A percentile compares a stretch with the other conserved stretches of the same genome.
Conservation (phyloP, 768 basidiomycete genomes). For the Serendipita sp. region DNA sequence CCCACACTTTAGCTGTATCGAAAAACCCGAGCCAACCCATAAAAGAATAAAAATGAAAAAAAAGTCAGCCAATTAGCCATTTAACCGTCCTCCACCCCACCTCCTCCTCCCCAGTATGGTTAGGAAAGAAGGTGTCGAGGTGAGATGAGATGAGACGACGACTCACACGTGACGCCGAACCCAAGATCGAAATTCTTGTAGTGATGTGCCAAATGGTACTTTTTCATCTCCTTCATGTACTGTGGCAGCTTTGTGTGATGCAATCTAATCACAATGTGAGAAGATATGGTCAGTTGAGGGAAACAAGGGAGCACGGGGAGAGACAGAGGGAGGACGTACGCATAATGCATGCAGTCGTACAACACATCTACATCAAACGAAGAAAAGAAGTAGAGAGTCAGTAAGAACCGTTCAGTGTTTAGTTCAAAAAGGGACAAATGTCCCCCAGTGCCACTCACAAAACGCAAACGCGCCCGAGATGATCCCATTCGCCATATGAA, state of each 20-base stretch:
- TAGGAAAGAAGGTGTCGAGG: slow-evolving; percentile 9
- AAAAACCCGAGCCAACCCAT: too few species aligned
- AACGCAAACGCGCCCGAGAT: slow-evolving; percentile 69
- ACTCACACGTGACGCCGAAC: slow-evolving; percentile 80
- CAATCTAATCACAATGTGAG: slow-evolving; percentile 29
- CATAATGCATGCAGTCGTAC: slow-evolving; percentile 88
- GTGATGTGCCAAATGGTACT: slow-evolving; percentile 94
- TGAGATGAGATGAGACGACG: slow-evolving; percentile 16
- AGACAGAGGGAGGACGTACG: slow-evolving; percentile 30
- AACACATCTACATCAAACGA: slow-evolving; percentile 63
- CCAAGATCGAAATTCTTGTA: slow-evolving; percentile 98
- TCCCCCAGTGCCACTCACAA: slow-evolving; percentile 11
- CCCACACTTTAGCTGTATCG: slow-evolving; percentile 75
- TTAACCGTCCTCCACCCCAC: background rate
- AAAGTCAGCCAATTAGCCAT: too few species aligned
- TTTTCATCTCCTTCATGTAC: slow-evolving; percentile 87
- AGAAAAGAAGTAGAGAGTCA: too few species aligned
- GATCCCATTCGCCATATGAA: slow-evolving; percentile 76
- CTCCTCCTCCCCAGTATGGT: background rate
- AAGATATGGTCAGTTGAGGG: slow-evolving; percentile 11
- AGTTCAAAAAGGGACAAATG: slow-evolving; percentile 8
- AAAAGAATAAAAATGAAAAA: too few species aligned
- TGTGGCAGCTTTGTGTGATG: slow-evolving; percentile 78
- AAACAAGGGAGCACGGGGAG: slow-evolving; percentile 4
- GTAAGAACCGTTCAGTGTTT: too few species aligned